phyloP scores from a whole-genome alignment of 805 yeast species.

The Tetrapisispora arboricola region DNA sequence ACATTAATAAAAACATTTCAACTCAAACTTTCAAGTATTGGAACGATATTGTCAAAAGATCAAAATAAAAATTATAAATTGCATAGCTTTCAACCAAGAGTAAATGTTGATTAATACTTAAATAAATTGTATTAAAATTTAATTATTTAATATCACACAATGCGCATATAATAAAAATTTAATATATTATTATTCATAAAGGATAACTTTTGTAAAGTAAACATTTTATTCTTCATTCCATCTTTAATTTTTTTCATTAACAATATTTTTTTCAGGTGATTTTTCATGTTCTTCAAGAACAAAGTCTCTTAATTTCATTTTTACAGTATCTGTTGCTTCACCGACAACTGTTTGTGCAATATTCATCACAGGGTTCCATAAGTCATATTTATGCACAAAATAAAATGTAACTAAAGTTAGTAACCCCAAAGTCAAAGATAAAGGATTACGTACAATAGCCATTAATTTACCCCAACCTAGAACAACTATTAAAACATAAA shows the following conservation, averaged over 20 bases:
- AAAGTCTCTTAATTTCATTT: slow-evolving; percentile 46
- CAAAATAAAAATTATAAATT: background rate
- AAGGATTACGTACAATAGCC: slow-evolving; percentile 77
- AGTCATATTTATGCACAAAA: slow-evolving; percentile 56
- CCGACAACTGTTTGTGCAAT: slow-evolving; percentile 49
- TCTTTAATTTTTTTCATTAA: background rate
- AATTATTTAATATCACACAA: background rate
- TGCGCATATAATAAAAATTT: background rate
- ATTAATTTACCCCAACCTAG: slow-evolving; percentile 95
- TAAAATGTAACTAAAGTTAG: slow-evolving; percentile 51
- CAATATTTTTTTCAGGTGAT: slow-evolving; percentile 3
- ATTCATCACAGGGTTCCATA: slow-evolving; percentile 65
- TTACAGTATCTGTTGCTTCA: slow-evolving; percentile 47
- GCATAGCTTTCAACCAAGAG: background rate
- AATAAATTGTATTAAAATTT: background rate
- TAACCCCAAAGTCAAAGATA: slow-evolving; percentile 57
- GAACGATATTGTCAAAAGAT: slow-evolving; percentile 13
- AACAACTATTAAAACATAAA: slow-evolving; percentile 59
- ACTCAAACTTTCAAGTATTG: slow-evolving; percentile 28
- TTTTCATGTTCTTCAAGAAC: slow-evolving; percentile 40
- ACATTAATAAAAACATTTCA: slow-evolving; percentile 16
- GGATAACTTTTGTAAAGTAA: background rate
- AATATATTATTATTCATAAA: background rate
- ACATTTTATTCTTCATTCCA: too few relatives aligned
- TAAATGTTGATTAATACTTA: too few relatives aligned